Base-by-base conservation (phyloP, 2,329 filamentous ascomycete species). In the Colletotrichum graminicola region DNA sequence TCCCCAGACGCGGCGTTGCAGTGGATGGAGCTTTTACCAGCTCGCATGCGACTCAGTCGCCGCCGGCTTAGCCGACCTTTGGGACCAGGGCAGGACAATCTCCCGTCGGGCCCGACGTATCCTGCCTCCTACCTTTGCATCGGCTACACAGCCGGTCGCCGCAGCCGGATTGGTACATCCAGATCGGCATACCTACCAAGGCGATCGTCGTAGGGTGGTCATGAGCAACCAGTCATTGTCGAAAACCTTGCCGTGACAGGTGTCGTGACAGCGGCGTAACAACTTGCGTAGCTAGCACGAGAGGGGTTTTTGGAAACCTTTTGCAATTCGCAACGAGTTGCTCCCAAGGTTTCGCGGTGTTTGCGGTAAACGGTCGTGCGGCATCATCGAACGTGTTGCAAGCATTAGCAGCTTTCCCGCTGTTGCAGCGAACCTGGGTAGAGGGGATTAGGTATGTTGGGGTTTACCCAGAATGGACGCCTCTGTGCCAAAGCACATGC, bases 271-370 rank as follows among this genome's bases (percentile, higher is more conserved):
- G 55, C 36, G 45, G 34, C 32, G 29, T 51, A 34, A 54, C 57
- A 47, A 43, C 41, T 43, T 59, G 65, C 41, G 43, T 41, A 63
- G 47, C 23, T 41, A 21, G 36, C 43, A 21, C 36, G 51, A 7
- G 34, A 52, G 36, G 12, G 26, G 26, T 29, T 43, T 51, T 43
- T 64, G 26, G 51, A 68, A 64, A 55, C 41, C 49, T 59, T 71
- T 59, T 71, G 65, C 65, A 23, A 47, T 16, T 64, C 68, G 65
- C 68, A 45, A 71, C 65, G 64, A 47, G 14, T 47, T 71, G 68
- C 68, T 59, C 57, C n/a, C 16, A 45, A 32, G 26, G 64, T 34
- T 32, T 47, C 16, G n/a, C 12, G 16, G 59, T 60, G 57, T 68
- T 54, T 61, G 62, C 45, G 23, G 62, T 60, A 39, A 32, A 41